A percentile compares a stretch with the other conserved stretches of the same genome.
Evolutionary conservation across 1,284 basidiomycete genomes (phyloP).

Genomic region (Ustilago crameri): DNA sequence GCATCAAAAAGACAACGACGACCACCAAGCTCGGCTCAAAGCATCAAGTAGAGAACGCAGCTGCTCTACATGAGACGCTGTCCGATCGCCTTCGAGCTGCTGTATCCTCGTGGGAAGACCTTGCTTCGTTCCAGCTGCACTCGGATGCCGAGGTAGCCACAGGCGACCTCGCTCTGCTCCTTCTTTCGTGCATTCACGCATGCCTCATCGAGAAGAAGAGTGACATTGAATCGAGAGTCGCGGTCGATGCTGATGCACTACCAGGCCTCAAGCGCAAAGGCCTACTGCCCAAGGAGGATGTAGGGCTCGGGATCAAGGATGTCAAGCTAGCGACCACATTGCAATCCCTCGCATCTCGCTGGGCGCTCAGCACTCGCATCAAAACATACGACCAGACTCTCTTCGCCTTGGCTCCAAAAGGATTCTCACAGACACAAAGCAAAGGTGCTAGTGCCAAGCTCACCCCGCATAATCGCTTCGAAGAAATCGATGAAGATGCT

Average conservation of each 20-base stretch:
- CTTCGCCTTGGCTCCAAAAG: slow-evolving; percentile 18
- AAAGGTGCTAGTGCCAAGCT: slow-evolving; percentile 13
- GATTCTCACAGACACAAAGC: slow-evolving; percentile 7
- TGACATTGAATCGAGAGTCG: slow-evolving; percentile 20
- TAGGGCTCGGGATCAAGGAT: slow-evolving; percentile 44
- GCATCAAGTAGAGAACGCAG: slow-evolving; percentile 17
- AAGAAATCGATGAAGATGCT: slow-evolving; percentile 39
- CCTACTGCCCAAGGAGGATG: slow-evolving; percentile 37
- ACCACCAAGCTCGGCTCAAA: slow-evolving; percentile 29
- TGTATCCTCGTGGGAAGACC: slow-evolving; percentile 14
- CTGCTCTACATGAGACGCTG: slow-evolving; percentile 24
- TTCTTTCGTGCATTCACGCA: slow-evolving; percentile 28
- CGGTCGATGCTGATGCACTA: slow-evolving; percentile 11
- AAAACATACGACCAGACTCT: slow-evolving; percentile 33
- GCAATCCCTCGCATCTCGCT: slow-evolving; percentile 32
- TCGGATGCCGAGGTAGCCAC: slow-evolving; percentile 24
- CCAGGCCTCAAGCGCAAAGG: slow-evolving; percentile 17
- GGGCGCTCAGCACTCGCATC: slow-evolving; percentile 33
- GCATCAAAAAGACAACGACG: slow-evolving; percentile 26
- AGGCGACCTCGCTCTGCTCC: slow-evolving; percentile 31
- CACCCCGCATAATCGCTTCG: slow-evolving; percentile 30
- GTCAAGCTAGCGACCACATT: slow-evolving; percentile 42
- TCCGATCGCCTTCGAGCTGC: slow-evolving; percentile 13
- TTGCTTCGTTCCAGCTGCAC: slow-evolving; percentile 14
- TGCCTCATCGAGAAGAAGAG: slow-evolving; percentile 27